phyloP scores from a whole-genome alignment of 1,284 basidiomycete genomes.

The Fomitopsis palustris region DNA sequence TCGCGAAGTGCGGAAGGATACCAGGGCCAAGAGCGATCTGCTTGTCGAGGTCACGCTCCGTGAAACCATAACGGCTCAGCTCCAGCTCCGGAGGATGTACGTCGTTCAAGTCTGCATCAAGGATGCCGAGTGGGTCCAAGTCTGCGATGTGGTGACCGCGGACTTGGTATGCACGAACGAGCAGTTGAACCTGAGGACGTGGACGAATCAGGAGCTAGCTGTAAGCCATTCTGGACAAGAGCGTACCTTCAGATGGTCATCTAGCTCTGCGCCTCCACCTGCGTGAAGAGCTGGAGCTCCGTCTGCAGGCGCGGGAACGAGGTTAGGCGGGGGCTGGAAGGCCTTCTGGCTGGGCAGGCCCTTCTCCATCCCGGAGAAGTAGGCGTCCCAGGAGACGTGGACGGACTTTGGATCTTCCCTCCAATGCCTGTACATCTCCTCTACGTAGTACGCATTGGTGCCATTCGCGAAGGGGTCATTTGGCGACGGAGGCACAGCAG shows the following conservation, averaged over 20 bases:
- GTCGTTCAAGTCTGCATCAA: conserved; percentile 82
- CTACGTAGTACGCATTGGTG: conserved; percentile 92
- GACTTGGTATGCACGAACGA: conserved; percentile 98
- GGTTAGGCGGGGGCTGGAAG: conserved; percentile 79
- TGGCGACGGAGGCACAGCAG: conserved; percentile 56
- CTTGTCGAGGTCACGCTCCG: conserved; percentile 90
- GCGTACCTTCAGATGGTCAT: conserved; percentile 90
- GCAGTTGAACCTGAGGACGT: conserved; percentile 77
- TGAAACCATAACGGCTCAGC: conserved; percentile 92
- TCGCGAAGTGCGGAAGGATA: conserved; percentile 93
- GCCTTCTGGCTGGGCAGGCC: conserved; percentile 83
- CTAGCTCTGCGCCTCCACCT: conserved; percentile 71
- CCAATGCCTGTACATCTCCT: conserved; percentile 95
- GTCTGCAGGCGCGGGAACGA: conserved; percentile 68
- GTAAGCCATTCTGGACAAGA: background rate
- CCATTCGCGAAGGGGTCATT: conserved; percentile 87
- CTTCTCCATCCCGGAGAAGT: conserved; percentile 92
- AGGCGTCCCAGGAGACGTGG: conserved; percentile 93
- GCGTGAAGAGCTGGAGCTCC: conserved; percentile 83
- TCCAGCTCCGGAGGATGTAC: conserved; percentile 84
- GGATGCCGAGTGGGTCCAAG: conserved; percentile 92
- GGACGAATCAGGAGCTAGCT: background rate
- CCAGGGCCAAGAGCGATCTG: conserved; percentile 94
- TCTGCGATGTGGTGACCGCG: conserved; percentile 96
- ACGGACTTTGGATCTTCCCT: conserved; percentile 89